These are phyloP conservation scores for Teratosphaeriaceae sp. DNA, from an alignment of 2,329 filamentous ascomycete genomes.

Conservation along the genomic window DNA sequence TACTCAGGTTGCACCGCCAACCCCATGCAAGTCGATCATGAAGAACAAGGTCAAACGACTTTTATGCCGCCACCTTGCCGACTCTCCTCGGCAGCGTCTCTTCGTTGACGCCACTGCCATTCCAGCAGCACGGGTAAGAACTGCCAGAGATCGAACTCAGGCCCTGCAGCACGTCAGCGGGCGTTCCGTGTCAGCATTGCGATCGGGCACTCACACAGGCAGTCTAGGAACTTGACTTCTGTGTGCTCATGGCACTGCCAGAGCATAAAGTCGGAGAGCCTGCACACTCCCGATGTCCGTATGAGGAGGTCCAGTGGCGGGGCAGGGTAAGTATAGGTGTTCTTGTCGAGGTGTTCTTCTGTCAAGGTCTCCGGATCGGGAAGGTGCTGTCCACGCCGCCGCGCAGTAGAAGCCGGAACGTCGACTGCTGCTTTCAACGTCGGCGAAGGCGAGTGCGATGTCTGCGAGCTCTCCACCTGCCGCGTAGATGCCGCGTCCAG, in stretches of 20 bases:
- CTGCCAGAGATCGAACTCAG: conserved; percentile 88
- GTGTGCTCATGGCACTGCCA: conserved; percentile 96
- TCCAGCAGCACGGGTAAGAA: conserved; percentile 92
- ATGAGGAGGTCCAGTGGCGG: conserved; percentile 88
- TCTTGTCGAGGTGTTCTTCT: conserved; percentile 68
- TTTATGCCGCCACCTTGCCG: background rate
- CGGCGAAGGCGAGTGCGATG: conserved; percentile 33
- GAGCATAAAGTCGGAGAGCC: conserved; percentile 95
- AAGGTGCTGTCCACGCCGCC: conserved; percentile 18
- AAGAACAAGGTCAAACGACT: too few relatives aligned
- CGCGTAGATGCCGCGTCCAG: conserved; percentile 24
- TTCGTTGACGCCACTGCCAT: conserved; percentile 63
- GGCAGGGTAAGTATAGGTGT: conserved; percentile 80
- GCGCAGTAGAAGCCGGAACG: background rate
- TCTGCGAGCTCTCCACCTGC: conserved; percentile 32
- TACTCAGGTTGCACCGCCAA: too few relatives aligned
- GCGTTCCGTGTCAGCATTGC: background rate
- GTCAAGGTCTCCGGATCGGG: conserved; percentile 84
- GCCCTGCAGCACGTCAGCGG: conserved; percentile 46
- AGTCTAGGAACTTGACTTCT: conserved; percentile 85
- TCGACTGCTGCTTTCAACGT: conserved; percentile 29
- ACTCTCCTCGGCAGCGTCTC: conserved; percentile 19
- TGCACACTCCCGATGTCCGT: conserved; percentile 85
- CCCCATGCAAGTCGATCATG: too few relatives aligned
- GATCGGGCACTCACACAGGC: conserved; percentile 47